A percentile compares a stretch with the other conserved stretches of the same genome.
These are phyloP conservation scores for Aspergillus sp. DNA, from an alignment of 2,329 filamentous ascomycete species.

Conservation along the genomic window DNA sequence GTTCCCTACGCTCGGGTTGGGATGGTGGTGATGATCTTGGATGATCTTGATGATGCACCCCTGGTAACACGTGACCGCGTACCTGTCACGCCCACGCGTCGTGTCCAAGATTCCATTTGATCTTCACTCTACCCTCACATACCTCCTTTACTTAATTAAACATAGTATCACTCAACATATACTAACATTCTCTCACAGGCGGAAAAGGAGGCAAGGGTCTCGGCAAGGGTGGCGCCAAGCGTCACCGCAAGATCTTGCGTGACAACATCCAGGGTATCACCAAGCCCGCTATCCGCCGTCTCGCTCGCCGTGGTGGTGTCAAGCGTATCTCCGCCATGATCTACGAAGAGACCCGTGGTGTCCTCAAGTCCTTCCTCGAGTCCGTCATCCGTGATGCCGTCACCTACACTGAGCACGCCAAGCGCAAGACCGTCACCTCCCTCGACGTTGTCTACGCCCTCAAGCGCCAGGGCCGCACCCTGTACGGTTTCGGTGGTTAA, in stretches of 20 bases:
- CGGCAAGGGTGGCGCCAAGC: constrained; percentile 98
- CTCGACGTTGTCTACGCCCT: constrained; percentile 66
- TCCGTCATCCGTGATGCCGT: constrained; percentile 77
- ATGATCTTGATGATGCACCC: constrained; percentile 21
- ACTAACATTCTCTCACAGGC: constrained; percentile 55
- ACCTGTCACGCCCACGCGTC: constrained; percentile 12
- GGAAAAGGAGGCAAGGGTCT: constrained; percentile 97
- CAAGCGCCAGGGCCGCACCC: constrained; percentile 68
- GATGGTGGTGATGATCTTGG: constrained; percentile 3
- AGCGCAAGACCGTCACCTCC: constrained; percentile 63
- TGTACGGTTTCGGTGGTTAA: constrained; percentile 88
- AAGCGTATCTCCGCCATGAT: constrained; percentile 99
- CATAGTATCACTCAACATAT: neutral
- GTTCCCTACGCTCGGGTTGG: neutral
- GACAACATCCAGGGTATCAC: constrained; percentile 99
- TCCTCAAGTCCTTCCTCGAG: constrained; percentile 82
- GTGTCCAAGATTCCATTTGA: constrained; percentile 14
- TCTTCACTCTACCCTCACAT: constrained; percentile 9
- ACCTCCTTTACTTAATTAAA: neutral
- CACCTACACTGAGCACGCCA: constrained; percentile 81
- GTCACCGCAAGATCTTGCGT: constrained; percentile 98
- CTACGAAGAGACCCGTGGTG: constrained; percentile 80
- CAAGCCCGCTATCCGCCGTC: constrained; percentile 98
- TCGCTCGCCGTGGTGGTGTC: constrained; percentile 98
- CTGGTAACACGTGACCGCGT: constrained; percentile 28